A percentile compares a stretch with the other conserved stretches of the same genome.
Conservation (phyloP, 371 early-diverging fungal genomes). For the Massospora cicadina region DNA sequence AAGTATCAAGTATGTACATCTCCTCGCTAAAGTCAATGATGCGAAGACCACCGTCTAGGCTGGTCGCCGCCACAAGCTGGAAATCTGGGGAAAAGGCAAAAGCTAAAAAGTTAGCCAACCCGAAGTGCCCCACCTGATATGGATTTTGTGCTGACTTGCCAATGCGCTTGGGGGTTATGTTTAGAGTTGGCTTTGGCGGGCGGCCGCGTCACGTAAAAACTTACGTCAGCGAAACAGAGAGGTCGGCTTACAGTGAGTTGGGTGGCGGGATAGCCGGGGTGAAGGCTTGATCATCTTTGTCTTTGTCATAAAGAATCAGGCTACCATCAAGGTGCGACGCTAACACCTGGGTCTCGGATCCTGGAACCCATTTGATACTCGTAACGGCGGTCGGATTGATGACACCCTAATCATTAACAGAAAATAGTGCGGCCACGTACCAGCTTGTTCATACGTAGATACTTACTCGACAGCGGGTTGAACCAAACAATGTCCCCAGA, state of each 20-base stretch:
- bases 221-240: conserved; percentile 7
- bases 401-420: conserved; percentile 24
- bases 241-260: conserved; percentile 5
- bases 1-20: conserved; percentile 17
- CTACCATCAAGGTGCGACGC: conserved; percentile 58
- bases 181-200: conserved; percentile 24
- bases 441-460: conserved; percentile 46
- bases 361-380: conserved; percentile 79
- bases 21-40: conserved; percentile 57
- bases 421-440: conserved; percentile 15
- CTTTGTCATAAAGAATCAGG: conserved; percentile 69
- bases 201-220: conserved; percentile 33
- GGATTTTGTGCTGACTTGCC: conserved; percentile 44
- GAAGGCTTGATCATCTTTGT: conserved; percentile 60
- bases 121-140: conserved; percentile 32
- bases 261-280: conserved; percentile 15
- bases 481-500: conserved; percentile 79
- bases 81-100: conserved; percentile 77
- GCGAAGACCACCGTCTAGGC: conserved; percentile 55
- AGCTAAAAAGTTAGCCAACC: conserved; percentile 18
- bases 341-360: conserved; percentile 65
- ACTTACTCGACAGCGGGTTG: conserved; percentile 61
- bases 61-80: conserved; percentile 56
- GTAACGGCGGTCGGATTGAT: conserved; percentile 48
- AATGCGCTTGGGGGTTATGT: conserved; percentile 55